Base-by-base conservation (phyloP, 164 flowering plant species). In the Stephania japonica region DNA sequence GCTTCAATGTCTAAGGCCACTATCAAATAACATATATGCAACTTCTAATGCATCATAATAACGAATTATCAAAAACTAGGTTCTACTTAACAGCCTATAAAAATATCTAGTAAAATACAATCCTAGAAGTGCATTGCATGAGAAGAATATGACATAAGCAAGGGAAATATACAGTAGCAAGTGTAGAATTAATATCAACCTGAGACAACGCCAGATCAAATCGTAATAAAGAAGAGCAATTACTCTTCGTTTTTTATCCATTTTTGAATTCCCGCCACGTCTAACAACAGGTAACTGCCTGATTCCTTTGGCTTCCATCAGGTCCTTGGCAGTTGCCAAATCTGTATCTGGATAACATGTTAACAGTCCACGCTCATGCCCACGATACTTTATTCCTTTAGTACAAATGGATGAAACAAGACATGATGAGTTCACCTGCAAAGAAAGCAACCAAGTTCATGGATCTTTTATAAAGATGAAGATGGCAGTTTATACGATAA, bases 221-320 rank as follows among this genome's bases (percentile, higher is more conserved):
- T 92, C 92, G 78, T 96, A 88, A 77, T 83, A 83, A 82, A 96
- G 96, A 80, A 96, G 76, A 47, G 84, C 98, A 70, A 85, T 76
- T 73, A 89, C 74, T 78, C 83, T 86, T 42, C 87, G 89, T 80
- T 86, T 90, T 76, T 87, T 77, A 79, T 85, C 89, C 75, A 79
- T 87, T 47, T 70, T 81, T 24, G 71, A 44, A 59, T 83, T 85
- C 74, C 85, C 85, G 66, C 84, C 84, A 63, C 87, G 95, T 78
- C 84, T 87, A 26, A 93, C 91, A 72, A 96, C 99, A 59, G 98
- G 98, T 75, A 96, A 81, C 80, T 96, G 99, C 68, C 86, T 92
- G 75, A 93, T 87, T 49, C 89, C 99, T 84, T 86, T 93, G 70
- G 98, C 99, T 85, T 93, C 99, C 97, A 96, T 96, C 69, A 93